Conservation (phyloP, 192 early-diverging fungal species). For the Chytriomyces sp. region DNA sequence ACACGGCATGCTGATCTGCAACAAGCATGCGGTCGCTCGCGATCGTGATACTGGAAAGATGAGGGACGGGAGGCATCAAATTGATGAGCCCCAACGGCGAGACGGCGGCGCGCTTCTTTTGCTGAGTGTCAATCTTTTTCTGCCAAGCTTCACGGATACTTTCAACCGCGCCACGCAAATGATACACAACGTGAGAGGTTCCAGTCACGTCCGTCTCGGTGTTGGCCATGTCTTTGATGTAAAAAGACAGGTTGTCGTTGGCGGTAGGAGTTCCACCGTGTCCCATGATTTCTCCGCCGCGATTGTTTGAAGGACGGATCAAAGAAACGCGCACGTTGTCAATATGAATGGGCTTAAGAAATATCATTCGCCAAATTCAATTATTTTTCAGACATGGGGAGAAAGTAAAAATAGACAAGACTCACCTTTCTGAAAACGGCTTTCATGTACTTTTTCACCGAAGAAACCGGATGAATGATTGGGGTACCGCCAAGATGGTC, state of each 20-base stretch:
- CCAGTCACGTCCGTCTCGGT: not conserved
- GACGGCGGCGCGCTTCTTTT: not conserved
- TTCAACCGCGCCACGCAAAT: not conserved
- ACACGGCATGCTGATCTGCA: constrained; percentile 83
- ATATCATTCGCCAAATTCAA: constrained; percentile 63
- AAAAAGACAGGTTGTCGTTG: constrained; percentile 10
- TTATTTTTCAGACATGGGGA: not conserved
- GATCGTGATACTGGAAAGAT: constrained; percentile 52
- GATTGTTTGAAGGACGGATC: not conserved
- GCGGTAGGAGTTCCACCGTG: not conserved
- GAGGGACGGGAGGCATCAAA: not conserved
- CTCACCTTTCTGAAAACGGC: constrained; percentile 15
- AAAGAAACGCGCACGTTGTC: not conserved
- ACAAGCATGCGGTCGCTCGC: constrained; percentile 71
- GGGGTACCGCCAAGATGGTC: not conserved
- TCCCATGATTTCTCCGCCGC: not conserved
- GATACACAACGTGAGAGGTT: not conserved
- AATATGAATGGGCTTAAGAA: constrained; percentile 68
- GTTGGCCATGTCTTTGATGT: not conserved
- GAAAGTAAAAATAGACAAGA: not conserved
- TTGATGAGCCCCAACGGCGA: not conserved
- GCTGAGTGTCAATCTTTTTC: constrained; percentile 21
- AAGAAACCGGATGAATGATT: not conserved
- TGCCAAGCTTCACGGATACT: constrained; percentile 19
- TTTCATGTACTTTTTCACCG: constrained; percentile 3